Conservation (phyloP, 2,329 filamentous ascomycete genomes). For the Seiridium cupressi region DNA sequence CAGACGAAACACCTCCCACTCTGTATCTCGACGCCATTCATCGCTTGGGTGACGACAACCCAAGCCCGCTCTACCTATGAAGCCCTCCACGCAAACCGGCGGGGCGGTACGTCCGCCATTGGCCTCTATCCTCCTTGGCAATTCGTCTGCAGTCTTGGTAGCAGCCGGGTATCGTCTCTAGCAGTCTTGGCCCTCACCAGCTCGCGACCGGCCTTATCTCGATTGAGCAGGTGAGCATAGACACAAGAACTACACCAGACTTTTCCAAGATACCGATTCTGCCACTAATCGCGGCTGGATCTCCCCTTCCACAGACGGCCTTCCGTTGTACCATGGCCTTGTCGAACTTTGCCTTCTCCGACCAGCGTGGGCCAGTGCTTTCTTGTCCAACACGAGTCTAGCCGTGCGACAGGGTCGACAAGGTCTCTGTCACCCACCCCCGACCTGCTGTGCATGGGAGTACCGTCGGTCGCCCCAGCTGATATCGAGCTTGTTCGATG, state of each 20-base stretch:
- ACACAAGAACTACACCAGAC: conserved; percentile 1
- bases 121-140: not conserved
- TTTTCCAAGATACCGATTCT: not conserved
- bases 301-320: not conserved
- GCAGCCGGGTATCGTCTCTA: not conserved
- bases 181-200: not conserved
- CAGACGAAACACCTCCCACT: not conserved
- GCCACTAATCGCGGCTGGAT: not conserved
- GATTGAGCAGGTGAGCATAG: not conserved
- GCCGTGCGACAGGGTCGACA: not conserved
- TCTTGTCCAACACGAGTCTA: not conserved
- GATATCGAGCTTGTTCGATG: not conserved
- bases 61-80: not conserved
- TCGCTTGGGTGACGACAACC: not conserved
- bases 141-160: not conserved
- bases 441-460: not conserved
- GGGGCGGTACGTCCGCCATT: not conserved
- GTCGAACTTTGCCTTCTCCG: not conserved
- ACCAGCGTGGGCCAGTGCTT: not conserved
- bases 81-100: not conserved
- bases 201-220: not conserved
- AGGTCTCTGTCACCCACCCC: not conserved
- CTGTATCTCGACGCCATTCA: not conserved
- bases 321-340: not conserved
- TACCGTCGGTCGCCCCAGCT: not conserved